Base-by-base conservation (phyloP, 1,284 basidiomycete species). In the Xerocomus minutiporus region DNA sequence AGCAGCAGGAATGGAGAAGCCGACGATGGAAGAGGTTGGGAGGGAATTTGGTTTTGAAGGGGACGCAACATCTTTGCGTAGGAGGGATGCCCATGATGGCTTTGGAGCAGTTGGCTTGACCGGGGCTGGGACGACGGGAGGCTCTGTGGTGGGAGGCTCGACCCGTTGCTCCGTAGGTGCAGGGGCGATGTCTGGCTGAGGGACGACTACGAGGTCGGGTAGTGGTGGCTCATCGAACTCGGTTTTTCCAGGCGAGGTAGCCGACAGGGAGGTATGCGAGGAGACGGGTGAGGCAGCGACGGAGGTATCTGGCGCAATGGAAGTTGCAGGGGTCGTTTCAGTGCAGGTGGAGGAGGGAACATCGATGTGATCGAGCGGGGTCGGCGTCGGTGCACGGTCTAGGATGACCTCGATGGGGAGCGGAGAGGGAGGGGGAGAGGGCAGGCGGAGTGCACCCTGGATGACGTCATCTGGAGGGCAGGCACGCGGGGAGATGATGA, bases 31-130 rank as follows among this genome's bases (percentile, higher is more conserved):
- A 25, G 87, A 85, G 0, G 78, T 80, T 5, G 84, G 82, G 26
- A 87, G 76, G 12, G 75, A 59, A 53, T 73, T 73, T 0, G 59
- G 55, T 52, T 75, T 76, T 1, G 72, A 68, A 2, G 73, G 62
- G 0, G 75, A 59, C 1, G 76, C 64, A 17, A 71, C 62, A 2
- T 75, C 60, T 0, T 73, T 65, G 41, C 76, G 78, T 35, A 93
- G 74, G 25, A 92, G 80, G 2, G 87, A 86, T 0, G 90, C 88
- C 86, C 87, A 93, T 4, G 85, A 87, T 60, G 72, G 59, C 41
- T 72, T 59, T 31, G 73, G 62, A 8, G 66, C 52, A 26, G 66
- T 47, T 29, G 72, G 59, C 26, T 67, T 54, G 11, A 65, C 50
- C 8, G 67, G 53, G 7, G 52, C 53, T 2, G 54, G 53, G 3